A percentile compares a stretch with the other conserved stretches of the same genome.
These are phyloP conservation scores for Oryza glaberrima DNA, from an alignment of 176 grass and related monocot genomes.

Conservation along the genomic window DNA sequence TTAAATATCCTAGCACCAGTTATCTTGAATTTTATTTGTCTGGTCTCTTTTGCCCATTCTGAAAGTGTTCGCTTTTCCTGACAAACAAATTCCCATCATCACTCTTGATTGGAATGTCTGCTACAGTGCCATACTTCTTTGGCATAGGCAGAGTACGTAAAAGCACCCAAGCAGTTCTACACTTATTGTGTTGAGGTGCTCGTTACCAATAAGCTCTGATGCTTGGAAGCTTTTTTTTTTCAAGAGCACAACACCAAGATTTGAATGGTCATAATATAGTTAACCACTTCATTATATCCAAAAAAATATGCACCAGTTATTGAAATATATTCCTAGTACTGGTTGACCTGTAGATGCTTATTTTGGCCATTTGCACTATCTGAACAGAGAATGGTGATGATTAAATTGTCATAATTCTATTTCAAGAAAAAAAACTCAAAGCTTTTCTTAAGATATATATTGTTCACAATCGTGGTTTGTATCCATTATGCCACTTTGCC, in stretches of 20 bases:
- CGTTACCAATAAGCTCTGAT: neutral
- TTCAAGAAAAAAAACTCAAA: neutral
- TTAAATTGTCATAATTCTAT: conserved; percentile 12
- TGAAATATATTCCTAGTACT: neutral
- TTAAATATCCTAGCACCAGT: neutral
- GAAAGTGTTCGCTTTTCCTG: conserved; percentile 20
- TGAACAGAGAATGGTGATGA: conserved; percentile 5
- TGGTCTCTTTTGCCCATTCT: conserved; percentile 6
- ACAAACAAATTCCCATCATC: conserved; percentile 10
- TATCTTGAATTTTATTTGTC: conserved; percentile 16
- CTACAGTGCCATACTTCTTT: conserved; percentile 7
- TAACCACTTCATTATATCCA: neutral
- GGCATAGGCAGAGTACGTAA: neutral
- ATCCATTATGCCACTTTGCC: neutral
- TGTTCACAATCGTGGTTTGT: neutral
- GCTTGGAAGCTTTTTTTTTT: neutral
- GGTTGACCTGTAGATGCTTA: neutral
- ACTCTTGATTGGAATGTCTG: conserved; percentile 5
- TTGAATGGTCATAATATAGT: conserved; percentile 16
- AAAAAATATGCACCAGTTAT: neutral
- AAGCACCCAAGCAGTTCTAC: neutral
- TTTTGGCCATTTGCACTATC: neutral
- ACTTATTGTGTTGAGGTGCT: conserved; percentile 2
- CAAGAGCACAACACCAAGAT: neutral
- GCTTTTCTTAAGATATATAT: neutral